A percentile compares a stretch with the other conserved stretches of the same genome.
Conservation (phyloP, 768 basidiomycete genomes). For the Boletus speciosus region DNA sequence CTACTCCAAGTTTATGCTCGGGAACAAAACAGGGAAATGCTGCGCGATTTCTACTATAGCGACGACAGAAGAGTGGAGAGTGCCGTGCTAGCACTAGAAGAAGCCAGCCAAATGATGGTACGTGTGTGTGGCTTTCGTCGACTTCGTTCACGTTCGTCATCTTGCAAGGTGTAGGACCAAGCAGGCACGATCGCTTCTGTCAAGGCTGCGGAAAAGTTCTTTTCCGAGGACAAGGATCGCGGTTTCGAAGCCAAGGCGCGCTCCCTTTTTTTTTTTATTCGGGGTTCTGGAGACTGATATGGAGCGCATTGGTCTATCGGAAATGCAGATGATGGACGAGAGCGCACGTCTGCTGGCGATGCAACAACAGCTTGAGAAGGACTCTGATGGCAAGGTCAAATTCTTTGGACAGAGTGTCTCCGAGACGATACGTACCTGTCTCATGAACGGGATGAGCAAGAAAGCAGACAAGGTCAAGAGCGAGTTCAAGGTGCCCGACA, state of each 20-base stretch:
- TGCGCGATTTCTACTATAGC: slow-evolving; percentile 96
- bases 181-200: slow-evolving; percentile 65
- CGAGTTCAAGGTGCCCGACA: slow-evolving; percentile 95
- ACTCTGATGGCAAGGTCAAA: slow-evolving; percentile 68
- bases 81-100: slow-evolving; percentile 83
- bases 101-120: slow-evolving; percentile 67
- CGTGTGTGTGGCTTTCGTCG: slow-evolving; percentile 9
- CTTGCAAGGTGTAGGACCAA: slow-evolving; percentile 55
- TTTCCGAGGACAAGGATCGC: slow-evolving; percentile 91
- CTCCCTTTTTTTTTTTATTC: neutral
- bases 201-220: slow-evolving; percentile 85
- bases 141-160: neutral
- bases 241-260: slow-evolving; percentile 85
- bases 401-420: slow-evolving; percentile 86
- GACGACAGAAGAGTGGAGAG: slow-evolving; percentile 94
- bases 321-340: slow-evolving; percentile 88
- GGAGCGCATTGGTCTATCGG: neutral
- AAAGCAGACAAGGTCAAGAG: slow-evolving; percentile 83
- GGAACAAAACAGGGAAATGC: slow-evolving; percentile 86
- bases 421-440: slow-evolving; percentile 76
- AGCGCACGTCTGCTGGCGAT: slow-evolving; percentile 65
- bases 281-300: no score
- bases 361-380: slow-evolving; percentile 88
- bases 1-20: slow-evolving; percentile 87
- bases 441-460: slow-evolving; percentile 79